phyloP scores from a whole-genome alignment of 1,284 basidiomycete genomes.

The Cryptococcus sp. region DNA sequence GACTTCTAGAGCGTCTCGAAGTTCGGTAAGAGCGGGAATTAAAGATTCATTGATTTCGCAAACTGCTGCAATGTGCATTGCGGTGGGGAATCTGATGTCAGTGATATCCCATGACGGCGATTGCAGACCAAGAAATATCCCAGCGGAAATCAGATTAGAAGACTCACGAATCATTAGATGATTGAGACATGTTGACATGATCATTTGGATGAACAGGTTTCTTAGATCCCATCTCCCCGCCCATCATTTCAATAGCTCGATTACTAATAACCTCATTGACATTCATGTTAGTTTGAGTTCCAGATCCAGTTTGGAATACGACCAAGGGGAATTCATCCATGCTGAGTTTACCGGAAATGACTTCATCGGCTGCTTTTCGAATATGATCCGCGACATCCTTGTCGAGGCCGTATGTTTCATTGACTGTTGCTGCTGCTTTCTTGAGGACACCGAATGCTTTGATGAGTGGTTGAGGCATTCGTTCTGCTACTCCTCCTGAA shows the following conservation, averaged over 20 bases:
- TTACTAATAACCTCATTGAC: slow-evolving; percentile 99
- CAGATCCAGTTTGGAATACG: slow-evolving; percentile 98
- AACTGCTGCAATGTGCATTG: slow-evolving; percentile 97
- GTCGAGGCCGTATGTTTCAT: slow-evolving; percentile 82
- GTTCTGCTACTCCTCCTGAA: slow-evolving; percentile 70
- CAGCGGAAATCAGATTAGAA: neutral
- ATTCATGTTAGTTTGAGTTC: slow-evolving; percentile 99
- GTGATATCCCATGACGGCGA: neutral
- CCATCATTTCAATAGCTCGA: slow-evolving; percentile 94
- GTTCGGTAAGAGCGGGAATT: slow-evolving; percentile 77
- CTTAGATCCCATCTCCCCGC: slow-evolving; percentile 92
- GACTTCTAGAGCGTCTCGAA: slow-evolving; percentile 74
- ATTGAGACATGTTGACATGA: slow-evolving; percentile 99
- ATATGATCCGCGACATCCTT: slow-evolving; percentile 85
- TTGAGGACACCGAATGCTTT: slow-evolving; percentile 98
- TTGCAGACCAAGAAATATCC: neutral
- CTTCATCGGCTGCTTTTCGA: slow-evolving; percentile 93
- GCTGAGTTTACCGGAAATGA: slow-evolving; percentile 85
- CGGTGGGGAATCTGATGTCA: slow-evolving; percentile 84
- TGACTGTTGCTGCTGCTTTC: slow-evolving; percentile 92
- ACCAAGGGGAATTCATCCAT: slow-evolving; percentile 96
- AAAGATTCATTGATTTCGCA: slow-evolving; percentile 77
- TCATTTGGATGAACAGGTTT: slow-evolving; percentile 99
- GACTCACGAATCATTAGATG: slow-evolving; percentile 90
- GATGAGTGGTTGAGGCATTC: slow-evolving; percentile 89